A percentile compares a stretch with the other conserved stretches of the same genome.
These are phyloP conservation scores for Ramularia collo-cygni DNA, from an alignment of 2,329 filamentous ascomycete species.

Conservation along the genomic window DNA sequence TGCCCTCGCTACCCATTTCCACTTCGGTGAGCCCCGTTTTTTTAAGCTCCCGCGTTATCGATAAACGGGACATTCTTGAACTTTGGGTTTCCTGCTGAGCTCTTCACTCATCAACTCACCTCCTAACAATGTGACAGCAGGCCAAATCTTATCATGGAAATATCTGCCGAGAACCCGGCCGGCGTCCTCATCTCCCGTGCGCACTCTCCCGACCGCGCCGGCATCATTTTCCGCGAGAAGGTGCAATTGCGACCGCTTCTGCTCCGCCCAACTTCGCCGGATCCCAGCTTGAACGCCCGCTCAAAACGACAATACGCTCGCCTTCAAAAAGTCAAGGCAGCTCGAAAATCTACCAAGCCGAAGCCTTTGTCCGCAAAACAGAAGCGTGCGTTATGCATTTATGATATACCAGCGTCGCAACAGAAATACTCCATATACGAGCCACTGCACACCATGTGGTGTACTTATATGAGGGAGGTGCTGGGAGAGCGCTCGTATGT, in stretches of 20 bases:
- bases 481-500: slow-evolving; percentile 47
- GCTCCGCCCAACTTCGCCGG: slow-evolving; percentile 69
- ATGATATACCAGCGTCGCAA: slow-evolving; percentile 64
- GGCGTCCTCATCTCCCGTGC: slow-evolving; percentile 66
- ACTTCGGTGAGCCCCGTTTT: too few relatives aligned
- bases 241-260: slow-evolving; percentile 75
- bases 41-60: too few relatives aligned
- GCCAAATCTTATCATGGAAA: slow-evolving; percentile 20
- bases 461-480: slow-evolving; percentile 76
- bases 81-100: too few relatives aligned
- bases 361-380: slow-evolving; percentile 71
- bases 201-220: slow-evolving; percentile 65
- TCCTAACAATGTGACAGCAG: slow-evolving; percentile 6
- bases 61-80: too few relatives aligned
- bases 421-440: slow-evolving; percentile 70
- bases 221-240: slow-evolving; percentile 71
- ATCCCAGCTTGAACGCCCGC: slow-evolving; percentile 48
- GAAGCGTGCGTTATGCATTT: slow-evolving; percentile 64
- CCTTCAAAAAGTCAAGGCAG: slow-evolving; percentile 26
- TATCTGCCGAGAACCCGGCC: slow-evolving; percentile 24
- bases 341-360: slow-evolving; percentile 44
- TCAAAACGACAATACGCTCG: slow-evolving; percentile 34
- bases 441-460: slow-evolving; percentile 72
- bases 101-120: slow-evolving; percentile 1
- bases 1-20: too few relatives aligned